Conservation (phyloP, 2,329 filamentous ascomycete genomes). For the Acephala macrosclerotiorum region DNA sequence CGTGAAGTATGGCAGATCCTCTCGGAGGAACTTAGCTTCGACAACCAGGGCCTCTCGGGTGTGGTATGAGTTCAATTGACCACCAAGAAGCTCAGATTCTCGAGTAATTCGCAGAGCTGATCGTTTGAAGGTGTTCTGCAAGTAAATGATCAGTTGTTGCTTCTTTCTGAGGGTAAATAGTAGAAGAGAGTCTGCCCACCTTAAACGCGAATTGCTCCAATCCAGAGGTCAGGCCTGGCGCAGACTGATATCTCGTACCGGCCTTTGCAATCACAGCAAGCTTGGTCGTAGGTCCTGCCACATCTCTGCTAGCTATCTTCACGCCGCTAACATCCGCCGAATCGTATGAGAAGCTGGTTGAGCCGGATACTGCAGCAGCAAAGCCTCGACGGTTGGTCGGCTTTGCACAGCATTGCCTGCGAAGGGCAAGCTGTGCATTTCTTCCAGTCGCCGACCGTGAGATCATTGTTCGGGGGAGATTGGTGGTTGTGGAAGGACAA, state of each 20-base stretch:
- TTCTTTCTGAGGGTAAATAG: not conserved
- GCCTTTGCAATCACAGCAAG: slow-evolving; percentile 93
- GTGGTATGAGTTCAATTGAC: slow-evolving; percentile 86
- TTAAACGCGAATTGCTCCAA: slow-evolving; percentile 98
- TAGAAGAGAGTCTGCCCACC: slow-evolving; percentile 58
- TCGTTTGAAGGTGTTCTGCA: slow-evolving; percentile 82
- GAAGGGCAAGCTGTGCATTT: slow-evolving; percentile 68
- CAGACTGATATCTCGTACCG: slow-evolving; percentile 89
- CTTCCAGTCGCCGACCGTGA: slow-evolving; percentile 70
- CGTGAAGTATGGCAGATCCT: slow-evolving; percentile 96
- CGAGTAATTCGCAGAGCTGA: slow-evolving; percentile 92
- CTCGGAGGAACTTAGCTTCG: slow-evolving; percentile 92
- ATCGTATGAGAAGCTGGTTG: slow-evolving; percentile 85
- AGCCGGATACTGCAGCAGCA: slow-evolving; percentile 69
- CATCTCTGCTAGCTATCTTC: slow-evolving; percentile 92
- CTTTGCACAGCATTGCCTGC: slow-evolving; percentile 64
- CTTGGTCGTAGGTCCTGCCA: slow-evolving; percentile 86
- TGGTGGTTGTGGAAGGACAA: slow-evolving; percentile 32
- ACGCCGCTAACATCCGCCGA: slow-evolving; percentile 84
- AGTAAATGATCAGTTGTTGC: slow-evolving; percentile 23
- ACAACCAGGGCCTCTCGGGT: slow-evolving; percentile 92
- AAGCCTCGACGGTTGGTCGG: slow-evolving; percentile 65
- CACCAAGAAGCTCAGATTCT: slow-evolving; percentile 94
- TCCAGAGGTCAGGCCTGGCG: slow-evolving; percentile 87
- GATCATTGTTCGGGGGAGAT: slow-evolving; percentile 67